Conservation (phyloP, 306 rosid genomes). For the Clitoria ternatea region DNA sequence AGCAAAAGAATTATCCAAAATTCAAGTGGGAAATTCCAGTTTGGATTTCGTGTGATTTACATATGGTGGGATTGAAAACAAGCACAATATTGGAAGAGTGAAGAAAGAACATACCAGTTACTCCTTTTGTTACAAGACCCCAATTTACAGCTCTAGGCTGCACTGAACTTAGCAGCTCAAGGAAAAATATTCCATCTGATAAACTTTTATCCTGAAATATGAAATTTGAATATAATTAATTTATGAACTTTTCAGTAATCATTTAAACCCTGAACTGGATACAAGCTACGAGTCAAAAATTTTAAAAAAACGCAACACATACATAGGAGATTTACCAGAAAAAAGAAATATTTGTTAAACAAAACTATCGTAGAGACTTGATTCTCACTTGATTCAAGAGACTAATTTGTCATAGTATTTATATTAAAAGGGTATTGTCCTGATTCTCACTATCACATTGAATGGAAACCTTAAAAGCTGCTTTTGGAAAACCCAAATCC, state of each 20-base stretch:
- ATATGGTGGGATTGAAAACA: background rate
- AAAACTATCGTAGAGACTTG: background rate
- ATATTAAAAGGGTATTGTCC: background rate
- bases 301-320: background rate
- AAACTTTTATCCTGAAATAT: conserved; percentile 75
- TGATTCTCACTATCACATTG: background rate
- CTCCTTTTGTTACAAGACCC: conserved; percentile 91
- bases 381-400: too few relatives aligned
- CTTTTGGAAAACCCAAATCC: background rate
- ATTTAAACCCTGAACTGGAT: background rate
- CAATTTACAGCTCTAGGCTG: conserved; percentile 87
- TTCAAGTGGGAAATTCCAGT: too few relatives aligned
- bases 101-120: conserved; percentile 53
- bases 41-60: background rate
- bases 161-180: conserved; percentile 90
- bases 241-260: background rate
- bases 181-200: conserved; percentile 87
- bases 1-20: too few relatives aligned
- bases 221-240: conserved; percentile 16
- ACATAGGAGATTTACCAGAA: background rate
- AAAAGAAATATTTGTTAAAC: background rate
- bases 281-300: background rate
- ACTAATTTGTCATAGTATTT: background rate
- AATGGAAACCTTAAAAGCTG: background rate
- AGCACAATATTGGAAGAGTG: background rate